phyloP scores from a whole-genome alignment of 164 flowering plant genomes.

The Umbellularia californica region DNA sequence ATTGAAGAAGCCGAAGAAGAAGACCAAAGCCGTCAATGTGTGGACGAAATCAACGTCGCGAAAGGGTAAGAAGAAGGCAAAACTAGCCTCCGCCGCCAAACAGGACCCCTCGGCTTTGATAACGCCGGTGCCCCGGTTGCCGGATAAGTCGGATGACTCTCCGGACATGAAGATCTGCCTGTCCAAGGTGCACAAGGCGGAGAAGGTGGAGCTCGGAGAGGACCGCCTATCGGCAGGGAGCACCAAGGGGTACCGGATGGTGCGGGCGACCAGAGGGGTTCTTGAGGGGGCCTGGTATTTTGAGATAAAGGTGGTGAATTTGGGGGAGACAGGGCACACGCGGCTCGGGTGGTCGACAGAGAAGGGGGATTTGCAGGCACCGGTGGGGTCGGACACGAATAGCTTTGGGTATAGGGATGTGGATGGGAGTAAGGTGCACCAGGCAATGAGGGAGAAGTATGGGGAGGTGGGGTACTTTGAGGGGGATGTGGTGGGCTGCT shows the following conservation, averaged over 20 bases:
- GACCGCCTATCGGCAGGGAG: constrained; percentile 79
- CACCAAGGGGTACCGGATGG: constrained; percentile 91
- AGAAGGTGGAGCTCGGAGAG: constrained; percentile 88
- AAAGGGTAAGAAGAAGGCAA: constrained; percentile 55
- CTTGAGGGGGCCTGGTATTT: constrained; percentile 90
- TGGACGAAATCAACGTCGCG: constrained; percentile 71
- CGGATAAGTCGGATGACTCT: constrained; percentile 71
- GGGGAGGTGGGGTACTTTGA: constrained; percentile 85
- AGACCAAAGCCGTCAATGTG: constrained; percentile 49
- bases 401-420: constrained; percentile 91
- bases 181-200: constrained; percentile 87
- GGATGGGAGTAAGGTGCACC: constrained; percentile 87
- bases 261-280: constrained; percentile 92
- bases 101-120: constrained; percentile 52
- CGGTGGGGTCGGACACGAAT: constrained; percentile 90
- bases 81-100: constrained; percentile 15
- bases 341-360: constrained; percentile 92
- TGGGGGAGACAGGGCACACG: constrained; percentile 91
- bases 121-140: constrained; percentile 64
- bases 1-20: constrained; percentile 49
- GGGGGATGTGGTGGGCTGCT: constrained; percentile 95
- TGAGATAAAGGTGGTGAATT: constrained; percentile 63
- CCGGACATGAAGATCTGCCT: constrained; percentile 61
- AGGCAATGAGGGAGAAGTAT: constrained; percentile 88
- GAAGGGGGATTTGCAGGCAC: constrained; percentile 97